A percentile compares a stretch with the other conserved stretches of the same genome.
Conservation (phyloP, 2,329 filamentous ascomycete species). For the Fusarium scirpi region DNA sequence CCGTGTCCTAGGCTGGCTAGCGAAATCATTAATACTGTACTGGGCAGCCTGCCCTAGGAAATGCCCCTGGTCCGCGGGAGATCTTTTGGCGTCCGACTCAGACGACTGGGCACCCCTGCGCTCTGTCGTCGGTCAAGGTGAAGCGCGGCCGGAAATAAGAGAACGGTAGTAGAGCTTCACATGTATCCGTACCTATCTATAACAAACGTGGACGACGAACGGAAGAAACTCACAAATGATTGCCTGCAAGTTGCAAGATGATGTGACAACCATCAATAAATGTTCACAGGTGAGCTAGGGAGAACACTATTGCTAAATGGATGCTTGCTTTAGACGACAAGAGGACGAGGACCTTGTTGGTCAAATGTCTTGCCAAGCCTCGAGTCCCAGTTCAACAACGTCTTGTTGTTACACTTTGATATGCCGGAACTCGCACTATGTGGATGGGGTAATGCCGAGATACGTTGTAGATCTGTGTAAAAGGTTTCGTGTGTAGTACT, state of each 20-base stretch:
- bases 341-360: constrained; percentile 39
- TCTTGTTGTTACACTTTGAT: constrained; percentile 5
- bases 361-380: constrained; percentile 2
- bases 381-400: constrained; percentile 5
- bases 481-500: neutral
- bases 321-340: neutral
- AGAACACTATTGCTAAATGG: neutral
- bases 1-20: neutral
- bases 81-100: constrained; percentile 11
- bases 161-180: neutral
- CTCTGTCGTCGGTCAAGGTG: constrained; percentile 4
- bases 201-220: neutral
- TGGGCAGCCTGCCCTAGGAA: neutral
- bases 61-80: constrained; percentile 14
- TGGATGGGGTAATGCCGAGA: neutral
- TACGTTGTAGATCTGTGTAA: constrained; percentile 2
- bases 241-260: neutral
- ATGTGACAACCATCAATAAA: neutral
- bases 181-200: neutral
- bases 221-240: constrained; percentile 8
- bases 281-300: neutral
- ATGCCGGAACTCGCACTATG: constrained; percentile 14
- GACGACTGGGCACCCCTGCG: constrained; percentile 12
- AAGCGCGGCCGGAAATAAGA: constrained; percentile 13
- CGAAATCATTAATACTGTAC: neutral